Base-by-base conservation (phyloP, 805 yeast genomes). In the Starmerella tilneyi region DNA sequence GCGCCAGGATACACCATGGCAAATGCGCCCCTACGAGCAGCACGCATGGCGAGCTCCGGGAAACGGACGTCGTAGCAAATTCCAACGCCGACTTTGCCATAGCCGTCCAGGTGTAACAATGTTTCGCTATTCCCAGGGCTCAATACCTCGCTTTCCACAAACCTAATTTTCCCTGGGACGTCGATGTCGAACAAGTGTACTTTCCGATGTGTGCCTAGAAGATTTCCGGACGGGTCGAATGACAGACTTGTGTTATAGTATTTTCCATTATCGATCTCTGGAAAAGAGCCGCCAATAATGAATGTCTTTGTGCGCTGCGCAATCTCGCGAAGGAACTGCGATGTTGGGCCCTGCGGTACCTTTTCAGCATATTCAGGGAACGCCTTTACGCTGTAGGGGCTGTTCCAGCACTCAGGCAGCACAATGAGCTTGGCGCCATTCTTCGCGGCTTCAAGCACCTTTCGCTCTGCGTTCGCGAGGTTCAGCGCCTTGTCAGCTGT, bases 381-480 rank as follows among this genome's bases (percentile, higher is more conserved):
- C 50, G 88, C 81, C 47, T 75, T 75, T 23, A 85, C 94, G 0
- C 94, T 76, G 60, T 92, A 92, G 3, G 97, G 97, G 1, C 96
- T 84, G 62, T 89, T 92, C 74, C 88, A 89, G 66, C 96, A 86
- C 66, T 92, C 97, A 8, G 98, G 98, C 26, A 92, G 68, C 52
- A 92, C 84, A 9, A 92, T 74, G 33, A 89, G 68, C 56, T 88
- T 82, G 7, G 80, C 74, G 7, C 78, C 74, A 20, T 63, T 59
- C 15, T 76, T 70, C 20, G 80, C 77, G 0, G 97, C 96, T 46
- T 73, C 75, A 19, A 70, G 68, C 37, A 85, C 75, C 54, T 73
- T 77, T 9, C 69, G 70, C 40, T 74, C 70, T 4, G 84, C 94
- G 54, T 81, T 78, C 40, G 69, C 59, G 49, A 89, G 67, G 63